Base-by-base conservation (phyloP, 768 basidiomycete genomes). In the Hortiboletus flavorubellus region DNA sequence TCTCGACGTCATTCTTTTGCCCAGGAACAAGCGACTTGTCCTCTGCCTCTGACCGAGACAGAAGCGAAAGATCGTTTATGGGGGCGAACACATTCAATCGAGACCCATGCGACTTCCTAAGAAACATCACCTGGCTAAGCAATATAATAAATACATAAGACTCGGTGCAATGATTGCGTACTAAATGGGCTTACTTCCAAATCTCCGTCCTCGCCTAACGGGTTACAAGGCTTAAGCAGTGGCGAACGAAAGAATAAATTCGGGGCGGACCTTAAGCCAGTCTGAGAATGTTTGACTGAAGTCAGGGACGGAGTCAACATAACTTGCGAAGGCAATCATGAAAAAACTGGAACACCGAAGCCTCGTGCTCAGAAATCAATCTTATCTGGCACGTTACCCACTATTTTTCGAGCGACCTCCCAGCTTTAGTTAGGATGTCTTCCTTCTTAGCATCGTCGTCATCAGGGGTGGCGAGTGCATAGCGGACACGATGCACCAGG, bases 321-420 rank as follows among this genome's bases (percentile, higher is more conserved):
- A 99, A 56, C 86, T 91, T 3, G 94, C 89, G 64, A 98, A 99
- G 0, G 89, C 90, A 55, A 98, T 89, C 62, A 94, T 83, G 73
- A 98, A 98, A 75, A 96, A 97, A 70, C 91, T 93, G 53, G 18
- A 10, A 41, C 3, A 21, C 5, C n/a, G 12, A 26, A n/a, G 11
- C 8, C n/a, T 53, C 31, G 51, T 54, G 11, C 29, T 35, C 51
- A 30, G 35, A 43, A 50, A 18, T 49, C 29, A 31, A 11, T 31
- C 26, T 49, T 26, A 43, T 43, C 51, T 29, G 26, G 49, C n/a
- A 8, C n/a, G 15, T 34, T 3, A 72, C 86, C n/a, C 61, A 91
- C 91, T 94, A 95, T 80, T 93, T 92, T 72, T 95, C 92, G 40
- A 95, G 68, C 8, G 91, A 82, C 63, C 85, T 87, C 10, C 79